Base-by-base conservation (phyloP, 768 basidiomycete species). In the Holtermannia corniformis region DNA sequence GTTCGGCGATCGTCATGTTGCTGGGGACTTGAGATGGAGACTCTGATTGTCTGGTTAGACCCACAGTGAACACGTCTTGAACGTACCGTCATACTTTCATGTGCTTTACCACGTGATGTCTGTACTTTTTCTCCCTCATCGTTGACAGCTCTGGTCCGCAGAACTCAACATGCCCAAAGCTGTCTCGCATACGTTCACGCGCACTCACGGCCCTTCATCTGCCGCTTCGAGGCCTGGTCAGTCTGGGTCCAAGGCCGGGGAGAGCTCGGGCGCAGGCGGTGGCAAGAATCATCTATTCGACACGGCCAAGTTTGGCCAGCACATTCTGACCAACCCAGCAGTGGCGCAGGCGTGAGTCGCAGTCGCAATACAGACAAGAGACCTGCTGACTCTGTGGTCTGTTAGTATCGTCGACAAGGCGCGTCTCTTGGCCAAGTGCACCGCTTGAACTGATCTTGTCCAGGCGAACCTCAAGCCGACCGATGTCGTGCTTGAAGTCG, bases 401-500 rank as follows among this genome's bases (percentile, higher is more conserved):
- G n/a, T n/a, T 51, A 82, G 81, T 25, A 82, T 84, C 42, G 81
- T 83, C 41, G 82, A 83, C 57, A 80, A 82, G 73, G 81, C 80
- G 32, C 21, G 56, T 7, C 27, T 44, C 13, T 11, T 28, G n/a
- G n/a, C n/a, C n/a, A n/a, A n/a, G n/a, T n/a, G n/a, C n/a, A n/a
- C n/a, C n/a, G n/a, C n/a, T n/a, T n/a, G n/a, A n/a, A n/a, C n/a
- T n/a, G n/a, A n/a, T n/a, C n/a, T n/a, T n/a, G n/a, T 61, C 45
- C 64, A 95, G 85, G 92, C 93, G 1, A 88, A 87, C 65, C 76
- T 99, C 40, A 84, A 86, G 56, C 87, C 90, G 0, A 92, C 92
- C 16, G 93, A 97, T 73, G 86, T 87, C 63, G 91, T 97, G 27
- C 82, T 99, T 47, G 93, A 97, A 75, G 90, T 97, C 45, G 93